Evolutionary conservation across 805 yeast species (phyloP).

Genomic region (Kluyveromyces wickerhamii): DNA sequence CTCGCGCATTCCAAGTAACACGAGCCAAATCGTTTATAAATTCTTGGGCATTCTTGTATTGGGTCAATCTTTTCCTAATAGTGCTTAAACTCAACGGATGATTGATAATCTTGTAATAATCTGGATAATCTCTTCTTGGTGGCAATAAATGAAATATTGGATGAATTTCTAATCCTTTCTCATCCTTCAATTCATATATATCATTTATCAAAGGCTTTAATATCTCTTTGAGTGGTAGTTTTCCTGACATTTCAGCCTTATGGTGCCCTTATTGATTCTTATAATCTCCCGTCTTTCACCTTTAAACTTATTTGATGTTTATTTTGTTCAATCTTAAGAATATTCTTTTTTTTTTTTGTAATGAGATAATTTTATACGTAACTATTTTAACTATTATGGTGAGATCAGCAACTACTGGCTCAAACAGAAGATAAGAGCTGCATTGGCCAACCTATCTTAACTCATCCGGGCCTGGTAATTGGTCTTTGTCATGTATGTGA

Average conservation of each 20-base stretch:
- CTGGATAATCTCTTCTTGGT: constrained; percentile 54
- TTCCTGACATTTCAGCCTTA: constrained; percentile 3
- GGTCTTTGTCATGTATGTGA: no score
- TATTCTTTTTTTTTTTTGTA: no score
- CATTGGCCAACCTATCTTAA: no score
- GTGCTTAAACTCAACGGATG: constrained; percentile 78
- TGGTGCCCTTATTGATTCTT: no score
- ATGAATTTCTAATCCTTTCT: constrained; percentile 21
- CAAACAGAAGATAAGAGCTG: no score
- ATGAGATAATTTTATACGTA: no score
- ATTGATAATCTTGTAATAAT: constrained; percentile 70
- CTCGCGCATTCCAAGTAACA: constrained; percentile 84
- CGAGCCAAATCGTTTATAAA: constrained; percentile 75
- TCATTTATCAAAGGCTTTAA: constrained; percentile 11
- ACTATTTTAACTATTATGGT: no score
- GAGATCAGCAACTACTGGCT: no score
- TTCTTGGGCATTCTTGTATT: constrained; percentile 54
- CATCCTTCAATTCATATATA: constrained; percentile 22
- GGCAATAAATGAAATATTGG: constrained; percentile 44
- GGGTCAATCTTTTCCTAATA: constrained; percentile 51
- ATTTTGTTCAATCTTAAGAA: no score
- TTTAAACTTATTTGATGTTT: no score
- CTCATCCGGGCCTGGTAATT: no score
- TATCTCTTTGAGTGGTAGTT: constrained; percentile 3
- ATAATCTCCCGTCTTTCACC: no score